phyloP scores from a whole-genome alignment of 2,329 filamentous ascomycete species.

The Shiraia sp. region DNA sequence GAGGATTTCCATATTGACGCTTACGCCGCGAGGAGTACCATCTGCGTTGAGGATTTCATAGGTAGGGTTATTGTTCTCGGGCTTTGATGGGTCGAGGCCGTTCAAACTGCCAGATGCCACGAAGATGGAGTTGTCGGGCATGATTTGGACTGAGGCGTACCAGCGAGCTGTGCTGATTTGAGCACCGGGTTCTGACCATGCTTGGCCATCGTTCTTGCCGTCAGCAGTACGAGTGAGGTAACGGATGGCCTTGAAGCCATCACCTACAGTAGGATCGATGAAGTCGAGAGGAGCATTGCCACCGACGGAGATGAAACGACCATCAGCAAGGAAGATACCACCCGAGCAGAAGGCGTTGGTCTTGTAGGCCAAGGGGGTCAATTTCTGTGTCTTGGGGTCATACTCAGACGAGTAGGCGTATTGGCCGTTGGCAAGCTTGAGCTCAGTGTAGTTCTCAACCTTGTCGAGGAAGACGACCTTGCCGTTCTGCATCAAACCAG shows the following conservation, averaged over 20 bases:
- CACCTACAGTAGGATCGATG: conserved; percentile 61
- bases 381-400: conserved; percentile 55
- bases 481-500: conserved; percentile 62
- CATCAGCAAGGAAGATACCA: conserved; percentile 62
- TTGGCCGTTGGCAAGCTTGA: conserved; percentile 57
- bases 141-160: conserved; percentile 64
- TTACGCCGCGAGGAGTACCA: conserved; percentile 54
- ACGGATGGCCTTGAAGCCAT: conserved; percentile 63
- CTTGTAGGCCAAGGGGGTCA: conserved; percentile 54
- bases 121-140: conserved; percentile 61
- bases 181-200: conserved; percentile 61
- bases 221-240: conserved; percentile 55
- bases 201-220: conserved; percentile 51
- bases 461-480: conserved; percentile 66
- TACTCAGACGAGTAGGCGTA: conserved; percentile 66
- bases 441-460: conserved; percentile 64
- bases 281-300: conserved; percentile 61
- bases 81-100: conserved; percentile 58
- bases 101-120: conserved; percentile 65
- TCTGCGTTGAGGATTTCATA: conserved; percentile 61
- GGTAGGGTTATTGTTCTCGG: conserved; percentile 65
- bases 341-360: conserved; percentile 67
- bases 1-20: conserved; percentile 58
- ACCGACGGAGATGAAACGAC: conserved; percentile 58
- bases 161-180: conserved; percentile 60